phyloP scores from a whole-genome alignment of 208 protist genomes.

The Leishmania amazonensis region DNA sequence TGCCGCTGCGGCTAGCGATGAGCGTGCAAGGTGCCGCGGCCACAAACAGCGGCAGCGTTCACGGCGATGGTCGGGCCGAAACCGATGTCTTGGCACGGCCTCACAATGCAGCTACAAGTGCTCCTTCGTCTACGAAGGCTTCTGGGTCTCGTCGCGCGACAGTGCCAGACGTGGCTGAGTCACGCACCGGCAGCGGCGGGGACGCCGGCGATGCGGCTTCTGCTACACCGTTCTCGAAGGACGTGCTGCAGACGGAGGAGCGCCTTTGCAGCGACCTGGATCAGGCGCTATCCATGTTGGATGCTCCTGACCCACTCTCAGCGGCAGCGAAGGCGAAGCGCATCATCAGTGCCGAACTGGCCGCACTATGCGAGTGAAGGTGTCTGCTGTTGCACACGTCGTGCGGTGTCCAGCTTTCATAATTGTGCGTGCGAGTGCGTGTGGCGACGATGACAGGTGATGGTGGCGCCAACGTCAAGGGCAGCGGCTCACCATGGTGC shows the following conservation, averaged over 20 bases:
- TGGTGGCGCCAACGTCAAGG: not conserved
- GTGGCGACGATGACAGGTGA: not conserved
- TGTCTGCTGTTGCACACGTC: not conserved
- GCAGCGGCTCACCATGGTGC: not conserved
- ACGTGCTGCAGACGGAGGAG: constrained; percentile 35
- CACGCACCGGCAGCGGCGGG: not conserved
- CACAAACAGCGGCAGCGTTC: not conserved
- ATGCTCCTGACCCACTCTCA: constrained; percentile 45
- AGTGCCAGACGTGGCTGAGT: too few relatives aligned
- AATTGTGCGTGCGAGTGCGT: not conserved
- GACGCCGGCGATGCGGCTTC: not conserved
- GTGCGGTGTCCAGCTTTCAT: not conserved
- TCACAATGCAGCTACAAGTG: not conserved
- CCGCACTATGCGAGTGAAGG: constrained; percentile 17
- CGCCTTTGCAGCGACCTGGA: constrained; percentile 51
- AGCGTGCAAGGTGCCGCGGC: not conserved
- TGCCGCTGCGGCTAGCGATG: constrained; percentile 1
- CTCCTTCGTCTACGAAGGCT: not conserved
- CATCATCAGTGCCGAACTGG: constrained; percentile 33
- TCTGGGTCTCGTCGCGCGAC: not conserved
- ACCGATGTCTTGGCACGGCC: not conserved
- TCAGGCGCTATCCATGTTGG: constrained; percentile 47
- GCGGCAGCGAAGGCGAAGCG: constrained; percentile 40
- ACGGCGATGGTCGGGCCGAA: not conserved
- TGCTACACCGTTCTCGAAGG: not conserved